phyloP scores from a whole-genome alignment of 257 asterid genomes.

The Nicotiana otophora region DNA sequence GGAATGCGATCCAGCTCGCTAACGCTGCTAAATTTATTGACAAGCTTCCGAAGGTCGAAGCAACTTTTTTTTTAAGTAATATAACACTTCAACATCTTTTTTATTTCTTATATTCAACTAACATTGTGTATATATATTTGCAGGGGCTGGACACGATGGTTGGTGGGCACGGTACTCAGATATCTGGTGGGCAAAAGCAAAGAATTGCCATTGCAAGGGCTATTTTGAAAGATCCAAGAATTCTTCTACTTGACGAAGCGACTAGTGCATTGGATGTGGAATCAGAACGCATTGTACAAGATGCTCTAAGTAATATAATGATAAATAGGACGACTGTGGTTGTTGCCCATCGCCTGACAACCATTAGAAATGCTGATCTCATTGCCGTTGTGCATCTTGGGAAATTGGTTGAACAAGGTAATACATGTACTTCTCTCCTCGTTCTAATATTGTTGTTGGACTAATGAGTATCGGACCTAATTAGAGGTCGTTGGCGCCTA shows the following conservation, averaged over 20 bases:
- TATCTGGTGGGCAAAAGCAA: conserved; percentile 77
- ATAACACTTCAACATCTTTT: not conserved
- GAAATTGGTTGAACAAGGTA: conserved; percentile 63
- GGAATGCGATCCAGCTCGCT: conserved; percentile 40
- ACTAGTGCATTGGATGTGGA: conserved; percentile 60
- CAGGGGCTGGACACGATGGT: conserved; percentile 61
- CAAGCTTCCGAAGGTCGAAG: conserved; percentile 41
- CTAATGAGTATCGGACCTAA: not conserved
- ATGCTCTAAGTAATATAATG: conserved; percentile 54
- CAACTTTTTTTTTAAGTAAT: not conserved
- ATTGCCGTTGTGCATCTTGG: conserved; percentile 53
- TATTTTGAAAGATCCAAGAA: conserved; percentile 51
- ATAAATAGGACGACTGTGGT: conserved; percentile 46
- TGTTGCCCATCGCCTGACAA: conserved; percentile 66
- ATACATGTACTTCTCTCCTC: not conserved
- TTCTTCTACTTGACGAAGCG: conserved; percentile 68
- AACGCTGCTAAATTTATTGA: conserved; percentile 51
- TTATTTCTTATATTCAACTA: not conserved
- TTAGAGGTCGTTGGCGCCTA: not conserved
- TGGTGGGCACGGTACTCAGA: conserved; percentile 51
- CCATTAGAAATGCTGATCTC: conserved; percentile 47
- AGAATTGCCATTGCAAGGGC: conserved; percentile 69
- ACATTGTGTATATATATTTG: not conserved
- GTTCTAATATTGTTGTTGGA: not conserved
- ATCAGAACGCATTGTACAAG: conserved; percentile 45